Percentiles rank a stretch among this genome's conserved stretches.
Conservation (phyloP, 164 flowering plant species). For the Taxillus chinensis region DNA sequence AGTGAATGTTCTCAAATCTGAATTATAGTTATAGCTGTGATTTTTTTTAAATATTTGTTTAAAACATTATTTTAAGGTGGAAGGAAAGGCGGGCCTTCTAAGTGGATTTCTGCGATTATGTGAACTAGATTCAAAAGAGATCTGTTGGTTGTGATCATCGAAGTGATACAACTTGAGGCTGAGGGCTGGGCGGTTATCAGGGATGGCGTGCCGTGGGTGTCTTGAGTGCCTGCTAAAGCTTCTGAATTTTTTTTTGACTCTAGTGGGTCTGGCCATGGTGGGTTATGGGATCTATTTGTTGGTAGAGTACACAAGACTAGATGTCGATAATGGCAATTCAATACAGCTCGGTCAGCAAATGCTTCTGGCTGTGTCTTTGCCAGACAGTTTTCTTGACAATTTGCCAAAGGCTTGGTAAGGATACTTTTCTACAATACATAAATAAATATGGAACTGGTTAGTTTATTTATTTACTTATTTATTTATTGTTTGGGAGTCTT, state of each 20-base stretch:
- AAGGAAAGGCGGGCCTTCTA: too few relatives aligned
- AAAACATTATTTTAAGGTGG: too few relatives aligned
- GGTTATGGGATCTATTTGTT: conserved; percentile 91
- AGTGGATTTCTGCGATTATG: too few relatives aligned
- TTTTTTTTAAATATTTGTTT: too few relatives aligned
- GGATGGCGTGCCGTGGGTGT: conserved; percentile 79
- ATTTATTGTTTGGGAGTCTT: too few relatives aligned
- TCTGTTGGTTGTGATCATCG: too few relatives aligned
- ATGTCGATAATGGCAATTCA: conserved; percentile 13
- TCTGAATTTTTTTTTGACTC: conserved; percentile 63
- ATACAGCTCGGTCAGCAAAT: conserved; percentile 70
- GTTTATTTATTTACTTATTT: too few relatives aligned
- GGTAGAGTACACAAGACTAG: conserved; percentile 42
- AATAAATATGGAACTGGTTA: too few relatives aligned
- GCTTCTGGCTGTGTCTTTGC: conserved; percentile 55
- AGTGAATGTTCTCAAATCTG: too few relatives aligned
- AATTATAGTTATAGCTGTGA: too few relatives aligned
- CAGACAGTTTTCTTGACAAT: conserved; percentile 42
- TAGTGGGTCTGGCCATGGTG: conserved; percentile 78
- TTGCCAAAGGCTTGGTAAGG: conserved; percentile 82
- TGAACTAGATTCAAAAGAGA: too few relatives aligned
- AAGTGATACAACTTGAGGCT: too few relatives aligned
- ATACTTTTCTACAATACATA: not conserved
- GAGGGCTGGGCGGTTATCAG: conserved; percentile 2
- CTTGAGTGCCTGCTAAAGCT: conserved; percentile 78